A percentile compares a stretch with the other conserved stretches of the same genome.
Evolutionary conservation across 495 filamentous ascomycete genomes (phyloP).

Genomic region (Annulohypoxylon nitens): DNA sequence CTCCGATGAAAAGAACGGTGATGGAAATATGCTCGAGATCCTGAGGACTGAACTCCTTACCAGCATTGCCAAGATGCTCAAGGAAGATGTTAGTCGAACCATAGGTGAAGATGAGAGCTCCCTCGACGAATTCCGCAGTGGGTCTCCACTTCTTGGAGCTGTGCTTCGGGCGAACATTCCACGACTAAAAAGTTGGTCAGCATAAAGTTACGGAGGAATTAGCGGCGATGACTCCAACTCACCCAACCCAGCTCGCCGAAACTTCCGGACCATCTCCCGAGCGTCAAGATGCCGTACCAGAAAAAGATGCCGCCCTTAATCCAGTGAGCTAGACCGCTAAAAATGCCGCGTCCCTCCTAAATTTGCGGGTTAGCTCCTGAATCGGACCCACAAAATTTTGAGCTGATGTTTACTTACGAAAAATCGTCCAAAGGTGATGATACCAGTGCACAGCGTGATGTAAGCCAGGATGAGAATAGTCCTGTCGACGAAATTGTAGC

Average conservation of each 20-base stretch:
- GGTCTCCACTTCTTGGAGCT: conserved; percentile 74
- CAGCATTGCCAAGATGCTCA: conserved; percentile 84
- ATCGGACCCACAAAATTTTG: conserved; percentile 2
- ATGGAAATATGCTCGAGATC: conserved; percentile 96
- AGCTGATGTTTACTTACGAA: conserved; percentile 63
- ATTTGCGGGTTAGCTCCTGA: conserved; percentile 21
- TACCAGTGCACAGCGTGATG: conserved; percentile 70
- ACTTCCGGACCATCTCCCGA: conserved; percentile 90
- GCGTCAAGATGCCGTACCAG: conserved; percentile 89
- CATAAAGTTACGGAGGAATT: conserved; percentile 7
- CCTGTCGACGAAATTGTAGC: conserved; percentile 60
- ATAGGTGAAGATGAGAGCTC: conserved; percentile 88
- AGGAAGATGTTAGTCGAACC: conserved; percentile 92
- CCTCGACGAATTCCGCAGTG: conserved; percentile 90
- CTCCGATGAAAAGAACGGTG: conserved; percentile 93
- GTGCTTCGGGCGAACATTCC: conserved; percentile 84
- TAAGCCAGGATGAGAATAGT: conserved; percentile 66
- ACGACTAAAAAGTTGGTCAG: conserved; percentile 66
- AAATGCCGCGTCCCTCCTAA: conserved; percentile 71
- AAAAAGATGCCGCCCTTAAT: conserved; percentile 99
- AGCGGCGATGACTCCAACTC: conserved; percentile 40
- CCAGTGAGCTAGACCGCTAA: conserved; percentile 92
- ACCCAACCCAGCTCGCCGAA: conserved; percentile 94
- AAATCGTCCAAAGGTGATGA: conserved; percentile 68
- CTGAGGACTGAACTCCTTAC: conserved; percentile 75